These are phyloP conservation scores for Leccinum imitatum DNA, from an alignment of 768 basidiomycete genomes.

Conservation along the genomic window DNA sequence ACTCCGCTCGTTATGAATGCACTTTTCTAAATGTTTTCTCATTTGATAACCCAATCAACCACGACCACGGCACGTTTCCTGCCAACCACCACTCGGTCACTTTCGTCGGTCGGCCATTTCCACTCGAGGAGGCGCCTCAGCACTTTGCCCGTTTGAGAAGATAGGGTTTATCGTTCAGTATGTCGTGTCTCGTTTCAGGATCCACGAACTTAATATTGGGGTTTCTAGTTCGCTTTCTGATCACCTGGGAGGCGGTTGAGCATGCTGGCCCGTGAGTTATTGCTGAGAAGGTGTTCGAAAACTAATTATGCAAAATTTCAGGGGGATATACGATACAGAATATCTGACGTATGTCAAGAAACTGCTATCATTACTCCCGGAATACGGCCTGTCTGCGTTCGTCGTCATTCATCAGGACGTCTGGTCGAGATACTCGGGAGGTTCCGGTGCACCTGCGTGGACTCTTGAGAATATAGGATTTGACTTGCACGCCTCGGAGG, in stretches of 20 bases:
- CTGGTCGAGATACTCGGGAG: slow-evolving; percentile 93
- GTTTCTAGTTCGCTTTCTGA: slow-evolving; percentile 75
- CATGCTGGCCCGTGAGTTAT: slow-evolving; percentile 84
- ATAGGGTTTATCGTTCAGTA: slow-evolving; percentile 89
- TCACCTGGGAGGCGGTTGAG: slow-evolving; percentile 97
- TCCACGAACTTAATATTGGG: not conserved
- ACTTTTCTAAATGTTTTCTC: slow-evolving; percentile 7
- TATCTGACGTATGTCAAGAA: slow-evolving; percentile 79
- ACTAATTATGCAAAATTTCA: slow-evolving; percentile 28
- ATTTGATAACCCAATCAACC: slow-evolving; percentile 53
- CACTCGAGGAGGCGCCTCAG: slow-evolving; percentile 82
- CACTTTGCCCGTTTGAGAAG: slow-evolving; percentile 77
- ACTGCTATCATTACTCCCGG: slow-evolving; percentile 66
- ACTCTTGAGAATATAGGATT: slow-evolving; percentile 86
- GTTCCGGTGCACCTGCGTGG: slow-evolving; percentile 97
- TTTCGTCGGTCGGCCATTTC: slow-evolving; percentile 91
- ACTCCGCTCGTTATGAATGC: slow-evolving; percentile 15
- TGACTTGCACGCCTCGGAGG: slow-evolving; percentile 75
- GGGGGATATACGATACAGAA: slow-evolving; percentile 79
- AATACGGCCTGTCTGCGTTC: slow-evolving; percentile 72
- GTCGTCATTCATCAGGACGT: slow-evolving; percentile 92
- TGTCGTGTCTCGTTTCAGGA: slow-evolving; percentile 26
- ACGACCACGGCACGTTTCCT: slow-evolving; percentile 69
- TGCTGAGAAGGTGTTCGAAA: not conserved
- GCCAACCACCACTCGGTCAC: slow-evolving; percentile 62